Evolutionary conservation across 208 protist genomes (phyloP), one percentile per base, ranked within the genome.

Genomic region (Phytomonas sp.): DNA sequence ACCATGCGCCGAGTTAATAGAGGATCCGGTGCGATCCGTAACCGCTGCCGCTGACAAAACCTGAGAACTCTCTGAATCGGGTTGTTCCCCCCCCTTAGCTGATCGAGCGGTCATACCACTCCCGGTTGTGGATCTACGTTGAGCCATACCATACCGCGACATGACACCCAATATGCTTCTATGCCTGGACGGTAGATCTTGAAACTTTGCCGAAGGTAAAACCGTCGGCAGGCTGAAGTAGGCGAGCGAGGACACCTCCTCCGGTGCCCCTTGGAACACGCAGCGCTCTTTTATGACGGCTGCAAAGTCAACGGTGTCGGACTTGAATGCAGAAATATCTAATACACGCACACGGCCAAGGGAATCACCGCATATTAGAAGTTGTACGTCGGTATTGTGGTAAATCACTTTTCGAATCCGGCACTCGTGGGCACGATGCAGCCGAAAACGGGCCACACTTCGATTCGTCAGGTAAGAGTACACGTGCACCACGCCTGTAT

Each of bases 401-500:
- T 82, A 78, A n/a, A 84, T 29, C 15, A 73, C 77, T 9, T 74
- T 74, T 15, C 69, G 66, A n/a, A 91, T 65, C 32, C 72, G 72
- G 68, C 80, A 81, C 65, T 76, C 78, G 73, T 85, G 72, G n/a
- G 76, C 77, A 1, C 51, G 66, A n/a, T 71, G 53, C 30, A 91
- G 60, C 7, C 77, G 75, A 34, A 82, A 40, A 29, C 86, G 87
- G 23, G 71, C 72, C 1, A 92, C 43, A 26, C 82, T 78, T 43
- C 68, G 60, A 37, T 80, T 75, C 43, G 76, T 67, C 8, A 88
- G 71, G 66, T 85, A 89, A n/a, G 86, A 83, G 72, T 92, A 95
- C 17, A 92, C 72, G 70, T 81, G 81, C 46, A 95, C 62, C 28
- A 88, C 67, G 15, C 89, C 89, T 13, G 75, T 89, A 60, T 92